These are phyloP conservation scores for Kalaharituber pfeilii DNA, from an alignment of 2,329 filamentous ascomycete genomes.

Conservation along the genomic window DNA sequence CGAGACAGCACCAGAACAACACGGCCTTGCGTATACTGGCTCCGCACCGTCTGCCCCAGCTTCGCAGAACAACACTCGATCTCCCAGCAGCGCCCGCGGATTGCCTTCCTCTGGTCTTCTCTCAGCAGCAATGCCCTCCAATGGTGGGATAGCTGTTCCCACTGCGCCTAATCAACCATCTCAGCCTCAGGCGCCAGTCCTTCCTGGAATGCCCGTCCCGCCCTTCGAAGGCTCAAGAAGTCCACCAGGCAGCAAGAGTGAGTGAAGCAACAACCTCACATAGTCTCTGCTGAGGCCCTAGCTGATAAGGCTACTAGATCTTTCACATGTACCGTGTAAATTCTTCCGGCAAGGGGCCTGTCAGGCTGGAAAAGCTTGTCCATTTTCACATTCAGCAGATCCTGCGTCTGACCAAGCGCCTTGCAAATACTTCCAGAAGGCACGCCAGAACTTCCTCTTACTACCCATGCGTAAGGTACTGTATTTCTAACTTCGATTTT, in stretches of 20 bases:
- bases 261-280: background rate
- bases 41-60: background rate
- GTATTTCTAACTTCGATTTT: conserved; percentile 19
- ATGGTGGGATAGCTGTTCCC: background rate
- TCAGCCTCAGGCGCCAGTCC: conserved; percentile 8
- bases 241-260: conserved; percentile 19
- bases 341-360: conserved; percentile 95
- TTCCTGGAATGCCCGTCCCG: conserved; percentile 16
- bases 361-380: conserved; percentile 88
- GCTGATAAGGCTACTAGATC: conserved; percentile 43
- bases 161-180: background rate
- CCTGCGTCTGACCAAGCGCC: conserved; percentile 64
- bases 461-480: conserved; percentile 4
- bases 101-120: background rate
- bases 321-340: conserved; percentile 95
- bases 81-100: background rate
- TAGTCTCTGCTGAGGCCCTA: background rate
- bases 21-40: background rate
- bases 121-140: background rate
- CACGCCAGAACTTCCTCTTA: conserved; percentile 30
- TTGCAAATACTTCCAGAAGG: conserved; percentile 99
- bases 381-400: conserved; percentile 86
- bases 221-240: conserved; percentile 19
- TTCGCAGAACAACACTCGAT: background rate
- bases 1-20: background rate